A percentile compares a stretch with the other conserved stretches of the same genome.
phyloP scores from a whole-genome alignment of 164 flowering plant genomes.

The Macadamia integrifolia region DNA sequence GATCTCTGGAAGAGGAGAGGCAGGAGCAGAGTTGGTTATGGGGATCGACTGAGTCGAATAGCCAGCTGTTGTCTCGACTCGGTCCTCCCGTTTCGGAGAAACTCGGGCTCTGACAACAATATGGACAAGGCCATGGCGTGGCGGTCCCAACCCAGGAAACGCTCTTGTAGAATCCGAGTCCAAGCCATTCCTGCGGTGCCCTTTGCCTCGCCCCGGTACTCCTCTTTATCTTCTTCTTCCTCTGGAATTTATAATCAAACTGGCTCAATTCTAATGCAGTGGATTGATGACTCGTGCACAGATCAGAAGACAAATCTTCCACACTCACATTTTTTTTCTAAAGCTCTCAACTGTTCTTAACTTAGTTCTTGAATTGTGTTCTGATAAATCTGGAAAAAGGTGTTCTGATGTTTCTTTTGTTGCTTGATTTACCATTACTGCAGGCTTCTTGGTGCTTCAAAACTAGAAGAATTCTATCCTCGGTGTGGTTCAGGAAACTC shows the following conservation, averaged over 20 bases:
- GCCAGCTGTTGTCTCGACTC: constrained; percentile 44
- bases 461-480: constrained; percentile 60
- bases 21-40: constrained; percentile 2
- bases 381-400: neutral
- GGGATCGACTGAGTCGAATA: constrained; percentile 13
- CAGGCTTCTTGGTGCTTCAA: constrained; percentile 49
- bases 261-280: neutral
- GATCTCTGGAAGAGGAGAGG: constrained; percentile 19
- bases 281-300: neutral
- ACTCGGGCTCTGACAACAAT: constrained; percentile 16
- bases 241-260: too few relatives aligned
- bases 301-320: neutral
- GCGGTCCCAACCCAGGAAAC: constrained; percentile 36
- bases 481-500: constrained; percentile 69
- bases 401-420: neutral
- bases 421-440: constrained; percentile 8
- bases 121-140: constrained; percentile 33
- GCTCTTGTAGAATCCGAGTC: constrained; percentile 27
- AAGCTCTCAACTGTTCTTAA: neutral
- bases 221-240: neutral
- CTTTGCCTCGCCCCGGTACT: constrained; percentile 60
- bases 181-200: constrained; percentile 46
- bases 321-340: too few relatives aligned
- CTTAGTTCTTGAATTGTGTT: neutral
- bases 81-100: constrained; percentile 29